A percentile compares a stretch with the other conserved stretches of the same genome.
Conservation (phyloP, 179 eudicot species). For the Camellia oleifera region DNA sequence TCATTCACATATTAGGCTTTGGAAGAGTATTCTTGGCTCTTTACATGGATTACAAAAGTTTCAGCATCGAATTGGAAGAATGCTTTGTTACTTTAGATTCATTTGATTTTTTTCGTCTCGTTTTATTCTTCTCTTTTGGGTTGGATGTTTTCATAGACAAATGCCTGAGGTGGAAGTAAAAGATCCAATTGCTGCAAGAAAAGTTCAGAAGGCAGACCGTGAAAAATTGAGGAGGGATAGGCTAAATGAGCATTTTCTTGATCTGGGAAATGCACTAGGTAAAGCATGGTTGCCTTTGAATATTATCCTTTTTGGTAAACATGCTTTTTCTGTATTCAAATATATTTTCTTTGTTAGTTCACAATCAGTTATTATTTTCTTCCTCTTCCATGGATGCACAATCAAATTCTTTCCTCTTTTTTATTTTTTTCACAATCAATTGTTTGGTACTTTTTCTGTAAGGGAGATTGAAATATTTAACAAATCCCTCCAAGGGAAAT, state of each 20-base stretch:
- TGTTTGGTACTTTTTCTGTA: too few relatives aligned
- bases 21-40: not conserved
- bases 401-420: not conserved
- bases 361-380: not conserved
- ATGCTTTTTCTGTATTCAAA: not conserved
- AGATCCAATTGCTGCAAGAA: conserved; percentile 50
- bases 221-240: conserved; percentile 97
- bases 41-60: not conserved
- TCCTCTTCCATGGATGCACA: not conserved
- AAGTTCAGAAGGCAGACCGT: conserved; percentile 95
- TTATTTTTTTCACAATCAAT: too few relatives aligned
- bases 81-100: not conserved
- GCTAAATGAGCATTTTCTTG: conserved; percentile 81
- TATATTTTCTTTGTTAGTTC: not conserved
- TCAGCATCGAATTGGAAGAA: not conserved
- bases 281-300: conserved; percentile 10
- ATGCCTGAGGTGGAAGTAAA: conserved; percentile 36
- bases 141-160: conserved; percentile 14
- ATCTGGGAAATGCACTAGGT: conserved; percentile 85
- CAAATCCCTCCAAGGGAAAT: too few relatives aligned
- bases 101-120: not conserved
- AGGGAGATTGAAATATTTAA: too few relatives aligned
- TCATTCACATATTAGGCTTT: not conserved
- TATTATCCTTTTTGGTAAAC: not conserved
- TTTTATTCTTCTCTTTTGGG: not conserved